Base-by-base conservation (phyloP, 2,329 filamentous ascomycete species). In the Blumeriella jaapii region DNA sequence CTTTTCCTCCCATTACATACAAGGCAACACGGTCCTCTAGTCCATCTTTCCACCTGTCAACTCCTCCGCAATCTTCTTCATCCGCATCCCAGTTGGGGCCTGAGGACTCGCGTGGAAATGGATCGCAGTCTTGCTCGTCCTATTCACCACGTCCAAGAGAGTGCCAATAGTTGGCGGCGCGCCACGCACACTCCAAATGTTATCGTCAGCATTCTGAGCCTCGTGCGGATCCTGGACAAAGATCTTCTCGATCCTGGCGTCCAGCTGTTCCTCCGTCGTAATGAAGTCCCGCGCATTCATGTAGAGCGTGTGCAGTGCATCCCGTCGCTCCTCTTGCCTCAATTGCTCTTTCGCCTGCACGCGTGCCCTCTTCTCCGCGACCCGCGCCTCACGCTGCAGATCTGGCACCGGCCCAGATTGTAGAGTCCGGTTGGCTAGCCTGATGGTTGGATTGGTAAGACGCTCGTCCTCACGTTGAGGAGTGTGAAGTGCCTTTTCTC, bases 221-320 rank as follows among this genome's bases (percentile, higher is more conserved):
- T 39, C 27, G 17, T 44, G 48, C 6, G 46, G 44, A 6, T 30
- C 32, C 16, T 76, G 73, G 11, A 74, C 69, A 61, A 95, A 98
- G n/a, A 79, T 67, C 44, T 68, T 62, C 14, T 93, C 80, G 38
- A 95, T 78, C 46, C 76, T 71, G 11, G 66, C 65, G 48, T 82
- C 71, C 20, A 98, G 70, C 56, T 93, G 79, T 32, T 69, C 62
- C 56, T 93, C 86, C 15, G 71, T 78, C 12, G 85, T 78, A 55
- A 98, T 95, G 61, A 96, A 98, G 24, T 74, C 65, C 16, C 81
- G 73, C 4, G 91, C 86, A 49, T 86, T 82, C 62, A 91, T 82
- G 61, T 98, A 98, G 9, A 98, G 70, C 39, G 83, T 77, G 60
- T 94, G 84, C 18, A 98, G 62, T 11, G 78, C 71, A 46, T 89